Conservation (phyloP, 257 asterid genomes). For the Orobanche coerulescens region DNA sequence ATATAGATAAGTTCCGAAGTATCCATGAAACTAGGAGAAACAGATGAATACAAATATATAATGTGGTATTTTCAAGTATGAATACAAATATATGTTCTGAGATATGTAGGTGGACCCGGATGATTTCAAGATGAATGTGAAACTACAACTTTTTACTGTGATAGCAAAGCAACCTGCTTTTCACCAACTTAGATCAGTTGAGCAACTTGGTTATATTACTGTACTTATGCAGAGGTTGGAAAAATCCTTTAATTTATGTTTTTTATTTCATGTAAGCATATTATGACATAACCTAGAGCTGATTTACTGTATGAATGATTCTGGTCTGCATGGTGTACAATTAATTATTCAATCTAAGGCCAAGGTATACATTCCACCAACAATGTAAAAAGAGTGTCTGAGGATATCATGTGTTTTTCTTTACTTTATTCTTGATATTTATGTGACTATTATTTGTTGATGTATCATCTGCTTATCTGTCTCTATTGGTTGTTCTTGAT, state of each 20-base stretch:
- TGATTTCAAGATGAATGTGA: slow-evolving; percentile 70
- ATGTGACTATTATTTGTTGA: slow-evolving; percentile 3
- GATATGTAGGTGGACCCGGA: slow-evolving; percentile 79
- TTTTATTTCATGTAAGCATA: slow-evolving; percentile 10
- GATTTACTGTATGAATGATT: slow-evolving; percentile 56
- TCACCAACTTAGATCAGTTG: slow-evolving; percentile 98
- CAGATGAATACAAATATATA: too few species aligned
- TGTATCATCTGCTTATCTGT: slow-evolving; percentile 12
- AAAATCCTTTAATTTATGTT: not conserved
- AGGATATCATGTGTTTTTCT: not conserved
- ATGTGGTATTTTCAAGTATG: too few species aligned
- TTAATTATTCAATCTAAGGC: slow-evolving; percentile 83
- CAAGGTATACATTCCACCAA: slow-evolving; percentile 44
- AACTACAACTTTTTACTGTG: slow-evolving; percentile 82
- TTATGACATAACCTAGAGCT: slow-evolving; percentile 6
- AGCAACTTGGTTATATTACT: slow-evolving; percentile 96
- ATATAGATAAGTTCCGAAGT: too few species aligned
- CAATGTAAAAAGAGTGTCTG: not conserved
- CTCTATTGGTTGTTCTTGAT: slow-evolving; percentile 27
- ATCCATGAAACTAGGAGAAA: too few species aligned
- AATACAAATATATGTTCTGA: too few species aligned
- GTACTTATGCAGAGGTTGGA: slow-evolving; percentile 79
- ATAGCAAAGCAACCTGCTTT: slow-evolving; percentile 94
- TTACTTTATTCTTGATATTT: not conserved
- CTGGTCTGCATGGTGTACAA: slow-evolving; percentile 87